These are phyloP conservation scores for Microthyrium microscopicum DNA, from an alignment of 2,329 filamentous ascomycete genomes.

Conservation along the genomic window DNA sequence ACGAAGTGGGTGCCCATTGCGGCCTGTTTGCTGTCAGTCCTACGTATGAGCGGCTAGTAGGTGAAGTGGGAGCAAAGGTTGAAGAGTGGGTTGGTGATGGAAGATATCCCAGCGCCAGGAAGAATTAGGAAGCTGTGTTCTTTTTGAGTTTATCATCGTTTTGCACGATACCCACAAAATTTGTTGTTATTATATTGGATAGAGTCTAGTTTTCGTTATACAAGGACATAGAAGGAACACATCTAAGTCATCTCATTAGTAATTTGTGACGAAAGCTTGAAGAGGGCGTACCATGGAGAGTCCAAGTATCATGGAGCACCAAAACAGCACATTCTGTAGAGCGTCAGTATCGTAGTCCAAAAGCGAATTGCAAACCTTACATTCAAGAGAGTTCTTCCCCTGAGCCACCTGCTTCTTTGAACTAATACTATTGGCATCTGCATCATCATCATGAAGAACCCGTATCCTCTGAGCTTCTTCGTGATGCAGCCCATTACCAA, in stretches of 20 bases:
- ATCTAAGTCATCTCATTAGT: conserved; percentile 12
- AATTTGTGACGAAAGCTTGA: not conserved
- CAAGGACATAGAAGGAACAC: conserved; percentile 23
- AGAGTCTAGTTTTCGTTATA: too few relatives aligned
- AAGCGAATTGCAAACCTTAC: conserved; percentile 17
- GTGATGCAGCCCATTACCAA: conserved; percentile 97
- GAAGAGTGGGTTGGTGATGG: conserved; percentile 55
- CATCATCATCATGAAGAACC: conserved; percentile 87
- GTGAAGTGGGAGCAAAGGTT: conserved; percentile 51
- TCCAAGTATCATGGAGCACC: conserved; percentile 81
- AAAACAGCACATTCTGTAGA: conserved; percentile 62
- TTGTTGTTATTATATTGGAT: not conserved
- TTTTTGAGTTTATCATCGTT: not conserved
- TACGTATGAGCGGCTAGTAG: conserved; percentile 62
- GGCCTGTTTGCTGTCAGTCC: conserved; percentile 59
- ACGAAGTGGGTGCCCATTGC: conserved; percentile 75
- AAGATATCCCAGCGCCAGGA: not conserved
- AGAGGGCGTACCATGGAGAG: conserved; percentile 50
- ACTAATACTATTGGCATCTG: conserved; percentile 91
- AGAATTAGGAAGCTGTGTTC: conserved; percentile 1
- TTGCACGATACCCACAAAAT: not conserved
- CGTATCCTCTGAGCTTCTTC: conserved; percentile 88
- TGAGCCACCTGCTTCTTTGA: conserved; percentile 64
- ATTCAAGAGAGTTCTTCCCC: conserved; percentile 61
- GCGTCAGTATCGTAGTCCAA: not conserved